Base-by-base conservation (phyloP, 495 filamentous ascomycete genomes). In the Penicillium argentinense region DNA sequence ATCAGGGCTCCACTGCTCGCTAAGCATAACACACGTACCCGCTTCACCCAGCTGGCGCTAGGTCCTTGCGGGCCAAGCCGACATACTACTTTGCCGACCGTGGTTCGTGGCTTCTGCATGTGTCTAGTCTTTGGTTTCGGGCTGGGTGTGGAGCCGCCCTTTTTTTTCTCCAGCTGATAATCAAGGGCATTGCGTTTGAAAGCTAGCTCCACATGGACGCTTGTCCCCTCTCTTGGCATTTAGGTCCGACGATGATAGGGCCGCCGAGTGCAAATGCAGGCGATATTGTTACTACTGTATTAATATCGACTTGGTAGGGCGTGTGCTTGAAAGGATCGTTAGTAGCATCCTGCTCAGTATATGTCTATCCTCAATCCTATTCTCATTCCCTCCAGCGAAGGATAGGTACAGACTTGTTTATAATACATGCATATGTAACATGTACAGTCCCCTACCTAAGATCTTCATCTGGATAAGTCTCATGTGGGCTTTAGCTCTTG, bases 31-130 rank as follows among this genome's bases (percentile, higher is more conserved):
- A 48, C 42, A 19, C 19, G 23, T 25, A 33, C 25, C 39, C 36
- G 37, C 30, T 45, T 25, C 37, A 43, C n/a, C n/a, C n/a, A n/a
- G n/a, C n/a, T n/a, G n/a, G 21, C 32, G 25, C 19, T 30, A 41
- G 41, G 50, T 50, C 57, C 48, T 60, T 57, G 60, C 60, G 60
- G 60, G 53, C 44, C 51, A 60, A 51, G 40, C 60, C 57, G 60
- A 57, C 57, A 39, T 25, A 32, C 33, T 27, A 38, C 43, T 54
- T 54, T 52, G 56, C 49, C 49, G 52, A 60, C 56, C 53, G 45
- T 59, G 53, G 56, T 49, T 57, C 33, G 25, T 36, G 40, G 34
- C 17, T 56, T 48, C 21, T 57, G 27, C 39, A 51, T 49, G 13
- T 46, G 33, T 48, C 40, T 33, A 13, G 13, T 37, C 21, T 14